phyloP scores from a whole-genome alignment of 805 yeast species.

The Yarrowia alimentaria region DNA sequence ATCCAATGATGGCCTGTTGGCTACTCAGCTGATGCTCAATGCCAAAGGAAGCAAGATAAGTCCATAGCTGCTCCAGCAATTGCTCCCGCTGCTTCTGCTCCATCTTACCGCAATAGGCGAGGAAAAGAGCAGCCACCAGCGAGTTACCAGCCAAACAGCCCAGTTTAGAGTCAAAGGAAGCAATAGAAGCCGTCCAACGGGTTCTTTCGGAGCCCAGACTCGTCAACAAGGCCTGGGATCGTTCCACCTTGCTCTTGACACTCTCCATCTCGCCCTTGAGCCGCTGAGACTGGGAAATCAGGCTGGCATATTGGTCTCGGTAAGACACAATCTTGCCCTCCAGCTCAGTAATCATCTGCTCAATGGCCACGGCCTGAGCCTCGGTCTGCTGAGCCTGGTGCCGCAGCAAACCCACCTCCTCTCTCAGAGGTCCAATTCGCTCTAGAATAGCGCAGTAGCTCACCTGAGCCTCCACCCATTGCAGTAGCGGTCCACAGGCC shows the following conservation, averaged over 20 bases:
- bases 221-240: constrained; percentile 63
- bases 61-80: too few relatives aligned
- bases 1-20: constrained; percentile 39
- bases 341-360: constrained; percentile 75
- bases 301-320: constrained; percentile 63
- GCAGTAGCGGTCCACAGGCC: constrained; percentile 88
- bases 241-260: constrained; percentile 58
- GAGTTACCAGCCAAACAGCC: constrained; percentile 61
- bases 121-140: constrained; percentile 59
- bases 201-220: constrained; percentile 63
- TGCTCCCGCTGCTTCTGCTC: constrained; percentile 50
- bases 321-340: constrained; percentile 65
- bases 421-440: constrained; percentile 67
- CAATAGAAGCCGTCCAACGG: constrained; percentile 70
- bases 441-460: constrained; percentile 69
- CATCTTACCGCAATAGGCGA: constrained; percentile 59
- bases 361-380: constrained; percentile 70
- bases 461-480: constrained; percentile 91
- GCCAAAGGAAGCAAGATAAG: too few relatives aligned
- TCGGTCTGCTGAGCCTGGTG: constrained; percentile 57
- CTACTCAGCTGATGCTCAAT: constrained; percentile 40
- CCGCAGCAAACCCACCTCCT: constrained; percentile 63
- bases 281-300: constrained; percentile 76
- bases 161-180: constrained; percentile 49
- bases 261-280: constrained; percentile 66